Evolutionary conservation across 2,329 filamentous ascomycete genomes (phyloP), one percentile per base, ranked within the genome.

Genomic region (Calonectria ilicicola): DNA sequence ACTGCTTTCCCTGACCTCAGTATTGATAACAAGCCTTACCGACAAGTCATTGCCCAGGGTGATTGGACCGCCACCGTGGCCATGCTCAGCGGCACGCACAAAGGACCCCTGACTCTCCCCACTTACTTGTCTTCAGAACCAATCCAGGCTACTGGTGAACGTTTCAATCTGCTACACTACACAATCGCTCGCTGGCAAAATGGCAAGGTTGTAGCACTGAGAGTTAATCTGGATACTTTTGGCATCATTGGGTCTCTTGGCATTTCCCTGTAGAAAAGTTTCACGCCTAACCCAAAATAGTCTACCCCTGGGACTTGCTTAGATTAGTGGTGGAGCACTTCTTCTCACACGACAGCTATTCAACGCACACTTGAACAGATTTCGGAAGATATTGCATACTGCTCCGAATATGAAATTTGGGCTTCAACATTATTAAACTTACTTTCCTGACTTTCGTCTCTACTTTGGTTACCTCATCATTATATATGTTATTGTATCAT

Each of bases 21-120:
- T 6, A n/a, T 69, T 5, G 60, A 56, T 4, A 65, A 56, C 42
- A 58, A 46, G n/a, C 53, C 53, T 8, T 58, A 58, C 53, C 23
- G 53, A 5, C 67, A 65, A 19, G 8, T 65, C 15, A 46, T 69
- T 12, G 47, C 19, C 4, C 47, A 56, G 5, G 67, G 67, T 9
- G 67, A 69, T 17, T 69, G 67, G 67, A 69, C 67, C 17, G 67
- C 58, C 5, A 56, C 58, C 1, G 27, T 69, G 1, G 46, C 58
- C 26, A 64, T 44, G 46, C 26, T 69, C 19, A 69, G 46, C 27
- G 67, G 67, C 3, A 69, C 67, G 3, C 32, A 35, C 14, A 47
- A 46, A 8, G 58, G 67, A 2, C 14, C 47, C 1, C 29, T 56
- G 5, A 17, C 6, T 3, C n/a, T 69, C 3, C 67, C 67, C 0